A percentile compares a stretch with the other conserved stretches of the same genome.
Conservation (phyloP, 2,329 filamentous ascomycete species). For the Biscogniauxia sp. region DNA sequence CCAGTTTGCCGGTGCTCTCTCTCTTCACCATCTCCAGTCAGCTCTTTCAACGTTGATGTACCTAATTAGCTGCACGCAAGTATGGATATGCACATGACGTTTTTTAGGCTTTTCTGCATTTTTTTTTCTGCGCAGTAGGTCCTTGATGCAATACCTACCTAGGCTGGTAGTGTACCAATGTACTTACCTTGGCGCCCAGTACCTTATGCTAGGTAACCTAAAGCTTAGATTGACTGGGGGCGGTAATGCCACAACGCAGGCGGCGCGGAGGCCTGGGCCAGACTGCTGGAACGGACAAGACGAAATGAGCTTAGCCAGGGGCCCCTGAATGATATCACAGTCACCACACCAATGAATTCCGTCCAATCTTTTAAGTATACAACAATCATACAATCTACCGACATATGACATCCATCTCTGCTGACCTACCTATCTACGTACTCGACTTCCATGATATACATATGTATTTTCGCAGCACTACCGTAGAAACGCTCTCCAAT, state of each 20-base stretch:
- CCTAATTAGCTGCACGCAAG: not conserved
- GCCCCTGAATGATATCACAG: not conserved
- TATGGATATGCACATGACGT: not conserved
- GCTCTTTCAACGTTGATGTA: not conserved
- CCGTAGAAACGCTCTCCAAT: not conserved
- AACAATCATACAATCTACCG: not conserved
- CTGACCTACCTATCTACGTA: not conserved
- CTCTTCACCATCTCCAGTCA: not conserved
- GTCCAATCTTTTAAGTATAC: not conserved
- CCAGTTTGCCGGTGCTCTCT: too few species aligned
- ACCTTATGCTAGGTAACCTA: constrained; percentile 5
- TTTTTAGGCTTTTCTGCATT: not conserved
- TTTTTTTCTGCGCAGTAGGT: not conserved
- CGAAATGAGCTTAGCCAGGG: not conserved
- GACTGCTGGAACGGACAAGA: not conserved
- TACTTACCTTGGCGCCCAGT: not conserved
- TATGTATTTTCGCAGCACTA: not conserved
- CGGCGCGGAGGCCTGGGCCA: not conserved
- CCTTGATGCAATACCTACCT: too few species aligned
- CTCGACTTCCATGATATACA: not conserved
- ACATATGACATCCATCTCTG: not conserved
- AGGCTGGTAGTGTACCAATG: not conserved
- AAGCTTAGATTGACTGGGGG: constrained; percentile 6
- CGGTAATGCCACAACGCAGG: constrained; percentile 18
- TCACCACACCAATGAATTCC: not conserved